Evolutionary conservation across 192 early-diverging fungal genomes (phyloP), one percentile per base, ranked within the genome.

Genomic region (Coemansia reversa): DNA sequence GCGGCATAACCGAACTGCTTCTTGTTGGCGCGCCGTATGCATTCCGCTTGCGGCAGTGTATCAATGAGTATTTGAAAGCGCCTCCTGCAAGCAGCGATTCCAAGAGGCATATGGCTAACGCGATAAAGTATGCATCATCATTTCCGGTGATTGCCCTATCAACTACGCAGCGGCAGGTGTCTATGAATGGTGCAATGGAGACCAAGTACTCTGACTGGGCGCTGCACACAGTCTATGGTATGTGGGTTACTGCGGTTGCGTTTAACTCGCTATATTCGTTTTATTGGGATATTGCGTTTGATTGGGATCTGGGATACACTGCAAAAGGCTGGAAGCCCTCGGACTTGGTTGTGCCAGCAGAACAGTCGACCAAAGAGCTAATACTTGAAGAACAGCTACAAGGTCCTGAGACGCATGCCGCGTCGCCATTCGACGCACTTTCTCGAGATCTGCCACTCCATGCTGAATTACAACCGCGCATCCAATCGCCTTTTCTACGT

Each of bases 201-300:
- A 62, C 67, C 27, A 62, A 69, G 59, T 68, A 70, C 19, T 58
- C 68, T 18, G 70, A 65, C 63, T 69, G 69, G 76, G 39, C 27
- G 16, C 39, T 69, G 60, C 64, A 32, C 1, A 33, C 60, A 18
- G 59, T 55, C 18, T 78, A 66, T 32, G 62, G 52, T 2, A 51
- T 88, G 51, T 91, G 88, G 88, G 58, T 89, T n/a, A 61, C 83
- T 18, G 79, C 86, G 23, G 88, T 91, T 1, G 80, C 89, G 24
- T 74, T 97, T 58, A 97, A 98, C 77, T 94, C 96, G 29, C 80
- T 94, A 16, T 98, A 91, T 76, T 95, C 92, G 5, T 88, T 95
- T 47, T 96, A 95, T 74, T 99, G 96, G 97, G 96, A 98, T 81
- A 84, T 97, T 27, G 86, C 84, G 18, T 88, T 93, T 69, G 96